Base-by-base conservation (phyloP, 2,329 filamentous ascomycete species). In the Eurotiales sp. region DNA sequence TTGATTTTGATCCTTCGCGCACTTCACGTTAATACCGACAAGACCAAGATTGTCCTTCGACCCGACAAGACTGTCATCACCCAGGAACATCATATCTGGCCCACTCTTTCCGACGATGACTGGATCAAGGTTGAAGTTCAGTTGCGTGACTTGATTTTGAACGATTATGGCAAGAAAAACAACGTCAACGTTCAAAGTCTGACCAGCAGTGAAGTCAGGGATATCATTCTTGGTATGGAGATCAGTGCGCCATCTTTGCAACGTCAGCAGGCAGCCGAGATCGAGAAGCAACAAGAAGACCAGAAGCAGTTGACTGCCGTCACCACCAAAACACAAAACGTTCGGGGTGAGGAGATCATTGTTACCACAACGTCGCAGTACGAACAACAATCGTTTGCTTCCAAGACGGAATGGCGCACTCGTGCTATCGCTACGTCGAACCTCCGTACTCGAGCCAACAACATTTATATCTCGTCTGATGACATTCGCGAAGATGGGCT, bases 121-220 rank as follows among this genome's bases (percentile, higher is more conserved):
- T 99, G 93, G 93, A 93, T 99, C 73, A 96, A 96, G 82, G 90
- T 99, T n/a, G 93, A 99, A 78, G 90, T 90, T 41, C 89, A 95
- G 66, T 77, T 99, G 37, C 86, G 93, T 69, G 93, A 99, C 77
- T 77, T 99, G 58, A 99, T 99, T 63, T 69, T 99, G 60, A 96
- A 97, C 60, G 93, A 99, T 68, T 99, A 99, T 67, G 93, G 93
- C 66, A 99, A 97, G 82, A 99, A 99, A 82, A 99, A 99, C 78
- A 99, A 97, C 61, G 93, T 99, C 76, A 99, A 99, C 63, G 92
- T 93, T 11, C 95, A 95, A 14, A 96, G 90, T 69, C 79, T 99
- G 72, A 99, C 93, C 1, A 96, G 85, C 67, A 96, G 88, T 63
- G 93, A 99, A 82, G 93, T 99, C 46, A 86, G 93, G 62, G 93